phyloP scores from a whole-genome alignment of 352 stramenopile genomes.

The Lagenidium giganteum region DNA sequence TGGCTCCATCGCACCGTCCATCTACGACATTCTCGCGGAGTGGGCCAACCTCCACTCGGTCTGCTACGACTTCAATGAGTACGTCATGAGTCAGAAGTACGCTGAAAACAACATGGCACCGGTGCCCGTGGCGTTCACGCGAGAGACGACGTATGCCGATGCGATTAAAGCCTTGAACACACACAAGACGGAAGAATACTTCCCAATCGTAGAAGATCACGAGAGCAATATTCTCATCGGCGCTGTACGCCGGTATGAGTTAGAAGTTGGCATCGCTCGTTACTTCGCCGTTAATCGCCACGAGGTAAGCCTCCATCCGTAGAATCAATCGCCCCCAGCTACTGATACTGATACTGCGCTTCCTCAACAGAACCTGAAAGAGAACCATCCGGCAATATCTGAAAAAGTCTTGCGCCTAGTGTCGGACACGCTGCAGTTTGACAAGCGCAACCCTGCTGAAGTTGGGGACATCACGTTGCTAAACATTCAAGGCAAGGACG shows the following conservation, averaged over 20 bases:
- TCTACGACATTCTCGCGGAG: conserved; percentile 82
- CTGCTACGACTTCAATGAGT: conserved; percentile 79
- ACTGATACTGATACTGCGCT: neutral
- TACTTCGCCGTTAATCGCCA: conserved; percentile 66
- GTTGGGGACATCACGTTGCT: conserved; percentile 68
- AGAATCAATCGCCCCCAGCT: no score
- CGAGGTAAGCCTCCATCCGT: no score
- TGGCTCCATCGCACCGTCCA: conserved; percentile 69
- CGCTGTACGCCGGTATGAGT: conserved; percentile 64
- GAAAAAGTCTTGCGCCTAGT: conserved; percentile 73
- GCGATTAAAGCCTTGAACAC: conserved; percentile 58
- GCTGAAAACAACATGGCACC: conserved; percentile 66
- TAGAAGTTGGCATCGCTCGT: conserved; percentile 71
- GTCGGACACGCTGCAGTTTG: conserved; percentile 61
- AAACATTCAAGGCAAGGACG: conserved; percentile 59
- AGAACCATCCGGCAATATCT: no score
- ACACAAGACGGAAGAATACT: conserved; percentile 76
- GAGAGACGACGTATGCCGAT: conserved; percentile 70
- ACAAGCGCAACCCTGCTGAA: conserved; percentile 38
- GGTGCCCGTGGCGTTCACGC: conserved; percentile 50
- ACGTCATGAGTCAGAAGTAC: conserved; percentile 61
- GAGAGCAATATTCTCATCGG: conserved; percentile 46
- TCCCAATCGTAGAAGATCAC: conserved; percentile 63
- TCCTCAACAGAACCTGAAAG: conserved; percentile 33
- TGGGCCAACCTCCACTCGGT: conserved; percentile 75